Conservation (phyloP, 768 basidiomycete species). For the Hericium coralloides region DNA sequence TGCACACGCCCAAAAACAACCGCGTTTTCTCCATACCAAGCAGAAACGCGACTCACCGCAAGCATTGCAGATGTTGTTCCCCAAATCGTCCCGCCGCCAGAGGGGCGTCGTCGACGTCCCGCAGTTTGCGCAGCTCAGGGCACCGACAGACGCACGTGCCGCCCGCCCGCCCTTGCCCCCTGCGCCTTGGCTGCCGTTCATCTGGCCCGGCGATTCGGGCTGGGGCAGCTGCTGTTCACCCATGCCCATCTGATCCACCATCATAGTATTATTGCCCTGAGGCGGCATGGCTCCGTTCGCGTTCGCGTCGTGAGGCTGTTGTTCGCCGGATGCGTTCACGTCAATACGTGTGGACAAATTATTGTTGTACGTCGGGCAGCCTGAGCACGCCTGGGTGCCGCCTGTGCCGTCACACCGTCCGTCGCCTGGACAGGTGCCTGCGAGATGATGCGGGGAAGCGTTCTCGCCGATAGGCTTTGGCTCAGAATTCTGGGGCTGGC, state of each 20-base stretch:
- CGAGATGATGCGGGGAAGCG: slow-evolving; percentile 8
- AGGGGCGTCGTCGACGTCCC: slow-evolving; percentile 84
- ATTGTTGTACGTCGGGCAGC: slow-evolving; percentile 97
- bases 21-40: slow-evolving; percentile 8
- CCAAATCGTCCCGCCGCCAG: slow-evolving; percentile 84
- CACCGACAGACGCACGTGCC: slow-evolving; percentile 43
- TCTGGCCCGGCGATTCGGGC: slow-evolving; percentile 2
- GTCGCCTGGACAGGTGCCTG: slow-evolving; percentile 94
- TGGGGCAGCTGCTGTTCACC: slow-evolving; percentile 7
- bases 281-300: slow-evolving; percentile 14
- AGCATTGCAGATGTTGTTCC: slow-evolving; percentile 92
- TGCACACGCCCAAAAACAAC: background rate
- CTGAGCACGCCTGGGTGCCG: slow-evolving; percentile 85
- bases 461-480: slow-evolving; percentile 15
- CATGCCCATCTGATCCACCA: background rate
- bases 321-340: slow-evolving; percentile 23
- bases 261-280: no score
- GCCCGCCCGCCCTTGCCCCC: slow-evolving; percentile 13
- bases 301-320: slow-evolving; percentile 15
- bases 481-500: slow-evolving; percentile 23
- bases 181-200: slow-evolving; percentile 5
- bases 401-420: slow-evolving; percentile 97
- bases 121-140: slow-evolving; percentile 81
- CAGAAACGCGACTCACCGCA: slow-evolving; percentile 59
- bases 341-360: slow-evolving; percentile 35